Conservation (phyloP, 495 filamentous ascomycete genomes). For the Symbiotaphrina buchneri region DNA sequence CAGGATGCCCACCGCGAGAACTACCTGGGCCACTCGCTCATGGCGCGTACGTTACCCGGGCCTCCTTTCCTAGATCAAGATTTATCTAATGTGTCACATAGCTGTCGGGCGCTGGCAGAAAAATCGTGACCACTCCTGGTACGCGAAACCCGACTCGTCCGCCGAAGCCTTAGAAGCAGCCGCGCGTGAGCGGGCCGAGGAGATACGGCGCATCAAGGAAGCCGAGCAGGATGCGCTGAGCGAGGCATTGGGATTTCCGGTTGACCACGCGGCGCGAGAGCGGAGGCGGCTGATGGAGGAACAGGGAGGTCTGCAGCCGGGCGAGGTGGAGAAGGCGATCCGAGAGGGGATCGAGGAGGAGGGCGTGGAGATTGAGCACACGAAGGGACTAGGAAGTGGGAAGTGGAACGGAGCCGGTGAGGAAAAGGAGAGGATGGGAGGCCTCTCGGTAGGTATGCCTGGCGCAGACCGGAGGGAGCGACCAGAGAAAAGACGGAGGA, state of each 20-base stretch:
- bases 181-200: conserved; percentile 48
- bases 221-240: conserved; percentile 82
- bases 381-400: background rate
- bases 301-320: conserved; percentile 11
- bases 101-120: conserved; percentile 94
- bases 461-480: background rate
- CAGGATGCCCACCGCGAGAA: conserved; percentile 77
- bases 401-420: conserved; percentile 1
- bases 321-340: conserved; percentile 10
- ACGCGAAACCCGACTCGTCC: conserved; percentile 33
- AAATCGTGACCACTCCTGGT: conserved; percentile 71
- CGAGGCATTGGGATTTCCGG: conserved; percentile 55
- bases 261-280: conserved; percentile 13
- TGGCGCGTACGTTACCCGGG: conserved; percentile 30
- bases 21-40: conserved; percentile 89
- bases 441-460: background rate
- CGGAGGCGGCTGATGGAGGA: conserved; percentile 1
- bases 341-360: background rate
- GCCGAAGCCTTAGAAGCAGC: conserved; percentile 34
- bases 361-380: background rate
- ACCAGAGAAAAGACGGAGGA: background rate
- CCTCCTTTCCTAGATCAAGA: background rate
- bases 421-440: background rate
- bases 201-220: conserved; percentile 65
- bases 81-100: background rate